These are phyloP conservation scores for Gracilaria domingensis DNA, from an alignment of 23 red algal genomes.

Conservation along the genomic window DNA sequence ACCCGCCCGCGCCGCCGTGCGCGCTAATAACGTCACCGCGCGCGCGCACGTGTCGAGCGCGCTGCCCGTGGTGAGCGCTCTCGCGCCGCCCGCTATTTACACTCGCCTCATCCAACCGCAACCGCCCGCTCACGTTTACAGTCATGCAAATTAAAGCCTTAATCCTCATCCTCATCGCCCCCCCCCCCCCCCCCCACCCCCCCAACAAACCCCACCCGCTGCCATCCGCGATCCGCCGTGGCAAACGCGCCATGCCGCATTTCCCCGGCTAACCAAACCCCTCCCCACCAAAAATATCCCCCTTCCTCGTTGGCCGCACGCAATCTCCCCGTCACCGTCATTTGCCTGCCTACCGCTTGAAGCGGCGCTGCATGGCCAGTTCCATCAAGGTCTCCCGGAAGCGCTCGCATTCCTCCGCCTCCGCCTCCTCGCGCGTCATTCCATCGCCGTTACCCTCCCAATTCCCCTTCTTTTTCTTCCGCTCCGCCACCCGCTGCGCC, in stretches of 20 bases:
- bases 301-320: not conserved
- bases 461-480: not conserved
- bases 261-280: not conserved
- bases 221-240: not conserved
- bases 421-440: not conserved
- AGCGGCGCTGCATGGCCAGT: not conserved
- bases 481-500: not conserved
- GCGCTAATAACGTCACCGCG: not conserved
- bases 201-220: not conserved
- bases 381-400: conserved; percentile 7
- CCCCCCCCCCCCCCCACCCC: not conserved
- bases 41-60: not conserved
- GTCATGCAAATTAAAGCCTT: not conserved
- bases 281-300: not conserved
- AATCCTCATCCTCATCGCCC: not conserved
- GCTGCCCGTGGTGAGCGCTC: too few species aligned
- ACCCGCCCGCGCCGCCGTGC: too few species aligned
- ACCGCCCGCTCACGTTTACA: conserved; percentile 3
- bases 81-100: not conserved
- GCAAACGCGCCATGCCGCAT: not conserved
- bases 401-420: not conserved
- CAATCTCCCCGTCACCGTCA: not conserved
- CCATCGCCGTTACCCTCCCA: not conserved
- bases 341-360: not conserved
- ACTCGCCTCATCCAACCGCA: not conserved